phyloP scores from a whole-genome alignment of 768 basidiomycete genomes.

The Boletus rubroflammeus region DNA sequence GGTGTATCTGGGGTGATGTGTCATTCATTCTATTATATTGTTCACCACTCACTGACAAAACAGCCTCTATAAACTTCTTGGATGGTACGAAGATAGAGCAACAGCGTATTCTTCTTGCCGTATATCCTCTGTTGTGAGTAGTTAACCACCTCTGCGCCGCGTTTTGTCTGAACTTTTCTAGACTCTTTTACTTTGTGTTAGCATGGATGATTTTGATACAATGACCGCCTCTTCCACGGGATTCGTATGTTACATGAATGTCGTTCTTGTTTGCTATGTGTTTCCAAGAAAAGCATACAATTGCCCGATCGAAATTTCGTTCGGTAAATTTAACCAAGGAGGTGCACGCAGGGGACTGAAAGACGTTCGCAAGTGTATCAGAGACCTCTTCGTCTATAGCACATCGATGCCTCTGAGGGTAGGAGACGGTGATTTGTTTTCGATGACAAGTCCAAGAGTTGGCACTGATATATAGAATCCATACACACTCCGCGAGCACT shows the following conservation, averaged over 20 bases:
- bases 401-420: constrained; percentile 28
- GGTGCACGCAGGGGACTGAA: no score
- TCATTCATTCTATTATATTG: background rate
- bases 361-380: no score
- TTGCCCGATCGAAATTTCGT: background rate
- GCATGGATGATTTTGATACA: constrained; percentile 98
- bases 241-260: constrained; percentile 12
- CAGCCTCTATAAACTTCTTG: constrained; percentile 92
- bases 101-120: constrained; percentile 85
- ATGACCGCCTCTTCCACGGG: constrained; percentile 30
- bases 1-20: constrained; percentile 92
- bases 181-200: constrained; percentile 89
- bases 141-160: background rate
- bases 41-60: constrained; percentile 1
- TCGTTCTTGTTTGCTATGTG: constrained; percentile 8
- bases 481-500: constrained; percentile 76
- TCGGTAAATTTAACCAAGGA: background rate
- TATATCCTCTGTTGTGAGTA: constrained; percentile 90
- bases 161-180: constrained; percentile 27
- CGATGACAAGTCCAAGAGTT: background rate
- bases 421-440: constrained; percentile 28
- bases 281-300: background rate
- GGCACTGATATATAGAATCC: constrained; percentile 7
- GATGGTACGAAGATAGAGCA: constrained; percentile 93
- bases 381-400: background rate